Evolutionary conservation across 73 alveolate genomes (phyloP).

Genomic region (Breviolum minutum): DNA sequence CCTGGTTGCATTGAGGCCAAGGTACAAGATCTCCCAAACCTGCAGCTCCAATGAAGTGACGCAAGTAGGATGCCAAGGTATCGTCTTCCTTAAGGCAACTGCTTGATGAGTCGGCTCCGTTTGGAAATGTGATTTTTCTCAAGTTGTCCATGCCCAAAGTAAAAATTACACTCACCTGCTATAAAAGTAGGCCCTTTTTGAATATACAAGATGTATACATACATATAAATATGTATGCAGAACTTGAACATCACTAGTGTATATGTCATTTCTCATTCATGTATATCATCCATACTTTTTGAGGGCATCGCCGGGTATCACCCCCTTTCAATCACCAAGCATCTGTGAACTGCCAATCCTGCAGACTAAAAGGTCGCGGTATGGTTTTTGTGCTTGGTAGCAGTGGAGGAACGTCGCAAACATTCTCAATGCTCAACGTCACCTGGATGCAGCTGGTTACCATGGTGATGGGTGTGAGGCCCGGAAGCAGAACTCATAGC

Average conservation of each 20-base stretch:
- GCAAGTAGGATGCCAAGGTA: constrained; percentile 3
- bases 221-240: neutral
- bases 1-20: neutral
- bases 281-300: neutral
- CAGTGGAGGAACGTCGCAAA: neutral
- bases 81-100: neutral
- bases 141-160: neutral
- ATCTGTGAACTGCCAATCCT: constrained; percentile 1
- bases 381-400: neutral
- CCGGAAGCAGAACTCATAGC: too few species aligned
- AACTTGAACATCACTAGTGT: neutral
- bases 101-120: neutral
- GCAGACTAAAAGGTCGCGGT: neutral
- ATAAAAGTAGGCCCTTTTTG: neutral
- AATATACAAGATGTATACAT: neutral
- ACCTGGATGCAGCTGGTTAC: neutral
- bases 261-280: too few species aligned
- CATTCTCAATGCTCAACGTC: neutral
- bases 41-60: neutral
- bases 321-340: too few species aligned
- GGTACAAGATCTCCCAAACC: neutral
- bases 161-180: too few species aligned
- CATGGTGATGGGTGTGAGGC: neutral
- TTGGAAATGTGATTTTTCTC: neutral
- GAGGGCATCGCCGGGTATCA: neutral